phyloP scores from a whole-genome alignment of 257 asterid genomes.

The Forsythia suspensa region DNA sequence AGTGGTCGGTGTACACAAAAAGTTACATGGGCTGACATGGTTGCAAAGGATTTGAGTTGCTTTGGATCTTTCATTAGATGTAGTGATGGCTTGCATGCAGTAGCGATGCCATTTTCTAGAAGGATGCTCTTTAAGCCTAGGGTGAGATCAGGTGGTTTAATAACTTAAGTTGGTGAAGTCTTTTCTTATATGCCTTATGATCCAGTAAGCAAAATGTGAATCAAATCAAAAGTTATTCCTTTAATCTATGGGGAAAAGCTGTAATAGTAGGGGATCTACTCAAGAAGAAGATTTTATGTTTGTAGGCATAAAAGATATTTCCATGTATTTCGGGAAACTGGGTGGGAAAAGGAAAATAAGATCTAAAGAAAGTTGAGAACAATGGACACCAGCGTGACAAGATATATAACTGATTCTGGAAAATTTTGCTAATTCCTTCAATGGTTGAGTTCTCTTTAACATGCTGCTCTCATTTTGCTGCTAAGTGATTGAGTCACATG shows the following conservation, averaged over 20 bases:
- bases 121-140: not conserved
- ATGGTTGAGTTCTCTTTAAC: not conserved
- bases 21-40: not conserved
- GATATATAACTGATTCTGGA: not conserved
- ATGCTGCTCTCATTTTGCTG: not conserved
- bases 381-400: not conserved
- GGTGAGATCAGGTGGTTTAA: not conserved
- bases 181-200: not conserved
- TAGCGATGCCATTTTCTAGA: not conserved
- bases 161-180: not conserved
- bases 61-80: not conserved
- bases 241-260: not conserved
- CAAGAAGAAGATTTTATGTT: no score
- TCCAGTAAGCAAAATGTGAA: not conserved
- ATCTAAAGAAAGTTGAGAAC: not conserved
- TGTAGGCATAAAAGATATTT: not conserved
- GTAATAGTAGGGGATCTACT: no score
- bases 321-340: not conserved
- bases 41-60: not conserved
- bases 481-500: not conserved
- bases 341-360: not conserved
- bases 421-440: not conserved
- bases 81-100: not conserved
- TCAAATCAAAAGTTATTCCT: not conserved
- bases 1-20: not conserved